Evolutionary conservation across 106 monocot species (phyloP), one percentile per base, ranked within the genome.

Genomic region (Dendrobium nobile): DNA sequence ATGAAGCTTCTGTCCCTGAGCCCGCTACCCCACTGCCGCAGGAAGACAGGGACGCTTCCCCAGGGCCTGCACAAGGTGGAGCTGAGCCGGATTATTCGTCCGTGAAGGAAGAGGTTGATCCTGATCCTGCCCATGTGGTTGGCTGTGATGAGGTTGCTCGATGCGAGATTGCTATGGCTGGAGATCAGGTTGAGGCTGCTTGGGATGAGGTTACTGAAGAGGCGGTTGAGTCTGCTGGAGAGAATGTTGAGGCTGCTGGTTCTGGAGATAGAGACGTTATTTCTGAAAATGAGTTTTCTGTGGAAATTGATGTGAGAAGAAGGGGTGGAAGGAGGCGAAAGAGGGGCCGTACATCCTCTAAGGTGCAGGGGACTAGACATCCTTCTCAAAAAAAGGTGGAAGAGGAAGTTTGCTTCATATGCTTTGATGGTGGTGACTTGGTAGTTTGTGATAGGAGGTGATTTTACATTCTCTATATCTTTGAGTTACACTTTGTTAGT

Each of bases 371-470:
- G 42, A 19, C 65, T 51, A 80, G 72, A 33, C 68, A 72, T 15
- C 45, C 67, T 22, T 75, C 42, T 55, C 85, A 18, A 31, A 85
- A 73, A 64, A 86, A 91, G 84, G 86, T 82, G 22, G 91, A 82
- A 55, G 88, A 85, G 28, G 85, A 83, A 31, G 79, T 91, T 28
- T 91, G 91, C 82, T 91, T 91, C 72, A 91, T 91, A 74, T 91
- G 91, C 65, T 91, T 91, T 48, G 91, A 88, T 80, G 91, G 91
- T 8, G 91, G 91, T 64, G 86, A 91, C 28, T 86, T 91, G 73
- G 91, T 91, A 11, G 84, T 91, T 13, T 91, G 91, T 80, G 91
- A 91, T 82, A 88, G 84, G 43, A 88, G 88, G 91, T 91, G 82
- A 56, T 47, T 77, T n/a, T 24, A 3, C 82, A 10, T 77, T 18